Percentiles rank a stretch among this genome's conserved stretches.
These are phyloP conservation scores for Passiflora organensis DNA, from an alignment of 345 rosid species.

Conservation along the genomic window DNA sequence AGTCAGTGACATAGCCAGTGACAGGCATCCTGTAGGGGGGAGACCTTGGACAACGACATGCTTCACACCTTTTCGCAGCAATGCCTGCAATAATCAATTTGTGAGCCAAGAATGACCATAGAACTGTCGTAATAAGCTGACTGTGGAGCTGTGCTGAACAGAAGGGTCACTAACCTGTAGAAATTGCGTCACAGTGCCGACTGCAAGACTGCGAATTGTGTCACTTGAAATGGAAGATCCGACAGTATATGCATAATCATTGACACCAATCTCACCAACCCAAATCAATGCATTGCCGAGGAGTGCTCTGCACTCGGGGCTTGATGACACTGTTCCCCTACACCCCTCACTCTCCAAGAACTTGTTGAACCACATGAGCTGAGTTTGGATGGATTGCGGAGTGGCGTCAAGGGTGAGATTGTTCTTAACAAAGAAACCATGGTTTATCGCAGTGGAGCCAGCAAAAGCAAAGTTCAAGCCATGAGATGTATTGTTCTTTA, in stretches of 20 bases:
- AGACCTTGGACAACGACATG: conserved; percentile 73
- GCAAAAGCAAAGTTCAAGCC: conserved; percentile 92
- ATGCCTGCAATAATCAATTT: conserved; percentile 32
- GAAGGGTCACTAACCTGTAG: conserved; percentile 57
- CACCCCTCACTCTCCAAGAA: conserved; percentile 52
- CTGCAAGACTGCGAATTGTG: conserved; percentile 47
- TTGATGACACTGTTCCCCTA: conserved; percentile 13
- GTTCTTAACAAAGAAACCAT: conserved; percentile 70
- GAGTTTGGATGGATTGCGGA: conserved; percentile 69
- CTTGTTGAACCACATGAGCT: conserved; percentile 59
- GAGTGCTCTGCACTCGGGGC: conserved; percentile 30
- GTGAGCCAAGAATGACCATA: background rate
- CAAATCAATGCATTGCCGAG: conserved; percentile 64
- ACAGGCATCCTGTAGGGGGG: conserved; percentile 73
- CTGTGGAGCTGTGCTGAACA: too few relatives aligned
- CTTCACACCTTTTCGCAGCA: conserved; percentile 69
- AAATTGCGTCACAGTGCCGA: conserved; percentile 34
- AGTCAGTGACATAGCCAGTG: conserved; percentile 58
- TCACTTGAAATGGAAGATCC: conserved; percentile 51
- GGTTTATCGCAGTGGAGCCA: conserved; percentile 78
- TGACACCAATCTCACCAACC: conserved; percentile 93
- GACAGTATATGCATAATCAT: conserved; percentile 70
- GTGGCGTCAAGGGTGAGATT: conserved; percentile 60
- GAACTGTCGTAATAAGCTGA: background rate
- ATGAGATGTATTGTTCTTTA: conserved; percentile 20